Evolutionary conservation across 148 eudicot genomes (phyloP).

Genomic region (Rhododendron williamsianum): DNA sequence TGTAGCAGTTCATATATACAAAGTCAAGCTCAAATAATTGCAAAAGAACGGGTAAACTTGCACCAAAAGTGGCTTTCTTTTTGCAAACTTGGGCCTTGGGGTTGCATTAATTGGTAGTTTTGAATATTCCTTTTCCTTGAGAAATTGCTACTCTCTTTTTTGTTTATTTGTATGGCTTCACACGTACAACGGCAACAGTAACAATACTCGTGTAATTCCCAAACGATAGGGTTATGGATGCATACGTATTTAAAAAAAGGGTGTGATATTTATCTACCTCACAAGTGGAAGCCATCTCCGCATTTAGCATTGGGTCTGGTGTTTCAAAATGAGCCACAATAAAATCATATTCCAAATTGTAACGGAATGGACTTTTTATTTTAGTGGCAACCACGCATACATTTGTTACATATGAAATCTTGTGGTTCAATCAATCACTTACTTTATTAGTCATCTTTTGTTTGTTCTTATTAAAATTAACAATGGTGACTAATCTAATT

Average conservation of each 20-base stretch:
- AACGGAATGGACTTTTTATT: neutral
- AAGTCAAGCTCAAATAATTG: neutral
- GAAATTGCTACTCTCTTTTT: neutral
- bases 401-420: neutral
- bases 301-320: neutral
- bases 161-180: neutral
- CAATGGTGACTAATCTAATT: slow-evolving; percentile 3
- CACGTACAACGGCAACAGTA: neutral
- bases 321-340: neutral
- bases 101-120: neutral
- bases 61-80: neutral
- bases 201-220: neutral
- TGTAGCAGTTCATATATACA: neutral
- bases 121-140: neutral
- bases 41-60: neutral
- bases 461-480: neutral
- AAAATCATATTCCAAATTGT: neutral
- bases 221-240: neutral
- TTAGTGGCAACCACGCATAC: neutral
- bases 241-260: neutral
- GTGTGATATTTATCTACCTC: neutral
- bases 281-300: neutral
- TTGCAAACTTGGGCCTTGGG: neutral
- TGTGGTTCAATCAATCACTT: neutral
- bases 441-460: neutral